A percentile compares a stretch with the other conserved stretches of the same genome.
Conservation (phyloP, 148 eudicot genomes). For the Chenopodium formosanum region DNA sequence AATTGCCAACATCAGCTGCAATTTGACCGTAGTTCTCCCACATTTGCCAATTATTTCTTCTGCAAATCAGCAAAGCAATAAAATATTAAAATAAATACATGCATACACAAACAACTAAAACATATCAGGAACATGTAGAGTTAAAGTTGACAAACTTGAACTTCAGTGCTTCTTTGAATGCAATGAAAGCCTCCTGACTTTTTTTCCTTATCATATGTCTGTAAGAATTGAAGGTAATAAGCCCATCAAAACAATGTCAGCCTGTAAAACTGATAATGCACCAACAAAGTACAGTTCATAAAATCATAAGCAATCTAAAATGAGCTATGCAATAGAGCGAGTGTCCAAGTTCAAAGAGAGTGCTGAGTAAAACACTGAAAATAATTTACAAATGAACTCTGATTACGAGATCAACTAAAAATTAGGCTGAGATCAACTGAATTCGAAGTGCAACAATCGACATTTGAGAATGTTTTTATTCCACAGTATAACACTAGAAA, state of each 20-base stretch:
- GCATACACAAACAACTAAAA: neutral
- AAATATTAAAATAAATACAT: neutral
- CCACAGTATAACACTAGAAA: neutral
- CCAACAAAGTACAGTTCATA: neutral
- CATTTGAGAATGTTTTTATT: neutral
- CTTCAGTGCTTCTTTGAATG: slow-evolving; percentile 87
- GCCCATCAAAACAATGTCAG: slow-evolving; percentile 15
- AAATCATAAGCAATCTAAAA: neutral
- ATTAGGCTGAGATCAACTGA: no score
- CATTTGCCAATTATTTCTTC: slow-evolving; percentile 93
- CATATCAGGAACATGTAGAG: slow-evolving; percentile 6
- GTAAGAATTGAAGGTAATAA: slow-evolving; percentile 21
- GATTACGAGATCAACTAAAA: no score
- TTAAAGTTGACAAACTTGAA: slow-evolving; percentile 53
- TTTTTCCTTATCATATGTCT: slow-evolving; percentile 78
- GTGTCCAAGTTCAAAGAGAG: no score
- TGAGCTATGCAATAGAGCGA: neutral
- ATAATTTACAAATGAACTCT: no score
- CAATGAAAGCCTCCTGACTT: slow-evolving; percentile 72
- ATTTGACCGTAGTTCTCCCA: slow-evolving; percentile 91
- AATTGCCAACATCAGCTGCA: slow-evolving; percentile 82
- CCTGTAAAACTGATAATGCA: neutral
- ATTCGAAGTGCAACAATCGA: no score
- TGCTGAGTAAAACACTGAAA: no score
- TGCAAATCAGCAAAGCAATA: slow-evolving; percentile 25